A percentile compares a stretch with the other conserved stretches of the same genome.
Evolutionary conservation across 129 eudicot species (phyloP).

Genomic region (Dittrichia graveolens): DNA sequence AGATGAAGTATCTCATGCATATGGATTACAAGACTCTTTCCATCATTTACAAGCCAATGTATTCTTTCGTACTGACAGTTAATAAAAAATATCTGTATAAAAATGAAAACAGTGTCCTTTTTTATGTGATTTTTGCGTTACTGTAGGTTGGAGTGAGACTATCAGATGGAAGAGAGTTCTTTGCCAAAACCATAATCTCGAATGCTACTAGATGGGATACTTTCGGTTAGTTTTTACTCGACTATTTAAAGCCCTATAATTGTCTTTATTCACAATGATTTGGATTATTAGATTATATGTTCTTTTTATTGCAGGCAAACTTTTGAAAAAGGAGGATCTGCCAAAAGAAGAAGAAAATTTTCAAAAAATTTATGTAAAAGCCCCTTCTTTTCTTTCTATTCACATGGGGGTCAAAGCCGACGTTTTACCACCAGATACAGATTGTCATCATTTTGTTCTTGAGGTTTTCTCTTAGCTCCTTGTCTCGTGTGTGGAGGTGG

Average conservation of each 20-base stretch:
- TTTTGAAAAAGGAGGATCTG: constrained; percentile 69
- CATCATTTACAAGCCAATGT: not conserved
- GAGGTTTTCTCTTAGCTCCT: constrained; percentile 56
- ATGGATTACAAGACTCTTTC: not conserved
- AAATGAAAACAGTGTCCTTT: not conserved
- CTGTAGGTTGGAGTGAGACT: constrained; percentile 83
- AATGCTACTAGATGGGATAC: constrained; percentile 99
- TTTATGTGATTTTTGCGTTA: constrained; percentile 7
- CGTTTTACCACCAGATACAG: constrained; percentile 85
- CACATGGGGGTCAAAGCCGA: constrained; percentile 96
- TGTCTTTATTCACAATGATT: not conserved
- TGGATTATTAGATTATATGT: not conserved
- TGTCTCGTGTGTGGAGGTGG: not conserved
- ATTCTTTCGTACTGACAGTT: not conserved
- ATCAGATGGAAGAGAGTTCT: constrained; percentile 85
- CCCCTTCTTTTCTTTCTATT: constrained; percentile 97
- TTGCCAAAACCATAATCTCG: constrained; percentile 86
- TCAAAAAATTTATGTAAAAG: constrained; percentile 86
- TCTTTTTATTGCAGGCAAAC: constrained; percentile 60
- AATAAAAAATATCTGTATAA: too few species aligned
- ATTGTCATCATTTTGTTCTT: constrained; percentile 96
- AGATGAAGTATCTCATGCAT: not conserved
- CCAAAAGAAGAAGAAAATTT: constrained; percentile 93
- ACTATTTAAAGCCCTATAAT: constrained; percentile 21
- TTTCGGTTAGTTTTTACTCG: constrained; percentile 60